Conservation (phyloP, 2,329 filamentous ascomycete genomes). For the Penicillium freii region DNA sequence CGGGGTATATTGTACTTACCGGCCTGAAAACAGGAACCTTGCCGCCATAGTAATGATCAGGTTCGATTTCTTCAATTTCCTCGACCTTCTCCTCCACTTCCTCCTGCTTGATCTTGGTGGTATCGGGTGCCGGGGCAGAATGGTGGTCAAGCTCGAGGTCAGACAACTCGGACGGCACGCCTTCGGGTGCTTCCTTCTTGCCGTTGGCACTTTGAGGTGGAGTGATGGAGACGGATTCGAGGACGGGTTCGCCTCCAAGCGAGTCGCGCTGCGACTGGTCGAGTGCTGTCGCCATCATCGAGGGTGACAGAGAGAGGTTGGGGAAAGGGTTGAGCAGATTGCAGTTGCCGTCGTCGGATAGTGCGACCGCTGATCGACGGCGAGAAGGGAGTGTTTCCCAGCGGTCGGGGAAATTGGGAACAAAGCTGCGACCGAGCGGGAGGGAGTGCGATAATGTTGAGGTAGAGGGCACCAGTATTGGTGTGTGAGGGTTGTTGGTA, state of each 20-base stretch:
- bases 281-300: slow-evolving; percentile 36
- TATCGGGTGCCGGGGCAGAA: slow-evolving; percentile 24
- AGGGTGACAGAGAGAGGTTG: slow-evolving; percentile 13
- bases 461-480: slow-evolving; percentile 5
- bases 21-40: slow-evolving; percentile 92
- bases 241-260: slow-evolving; percentile 24
- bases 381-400: slow-evolving; percentile 36
- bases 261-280: slow-evolving; percentile 32
- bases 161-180: slow-evolving; percentile 41
- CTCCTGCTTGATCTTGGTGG: slow-evolving; percentile 33
- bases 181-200: slow-evolving; percentile 45
- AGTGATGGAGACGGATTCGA: slow-evolving; percentile 40
- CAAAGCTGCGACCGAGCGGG: slow-evolving; percentile 7
- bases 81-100: slow-evolving; percentile 63
- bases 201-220: slow-evolving; percentile 46
- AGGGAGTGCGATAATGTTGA: slow-evolving; percentile 6
- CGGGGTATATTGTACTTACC: slow-evolving; percentile 47
- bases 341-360: slow-evolving; percentile 39
- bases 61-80: slow-evolving; percentile 74
- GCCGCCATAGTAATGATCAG: slow-evolving; percentile 83
- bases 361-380: slow-evolving; percentile 47
- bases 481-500: slow-evolving; percentile 10
- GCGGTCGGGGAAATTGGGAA: slow-evolving; percentile 38
- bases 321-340: slow-evolving; percentile 12
- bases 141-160: slow-evolving; percentile 43